A percentile compares a stretch with the other conserved stretches of the same genome.
phyloP scores from a whole-genome alignment of 176 grass and related monocot genomes.

The Pontederia paniculata region DNA sequence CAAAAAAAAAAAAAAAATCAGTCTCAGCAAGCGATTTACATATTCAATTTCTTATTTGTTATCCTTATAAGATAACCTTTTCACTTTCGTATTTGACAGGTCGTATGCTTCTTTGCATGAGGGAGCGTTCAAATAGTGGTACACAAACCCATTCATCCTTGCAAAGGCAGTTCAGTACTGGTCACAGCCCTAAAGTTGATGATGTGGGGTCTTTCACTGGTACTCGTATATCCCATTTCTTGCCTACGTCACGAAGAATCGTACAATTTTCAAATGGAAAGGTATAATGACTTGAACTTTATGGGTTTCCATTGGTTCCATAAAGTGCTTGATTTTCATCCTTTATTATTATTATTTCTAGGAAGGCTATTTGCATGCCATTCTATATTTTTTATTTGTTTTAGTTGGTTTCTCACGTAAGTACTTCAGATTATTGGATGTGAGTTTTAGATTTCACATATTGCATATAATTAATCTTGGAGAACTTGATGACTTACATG shows the following conservation, averaged over 20 bases:
- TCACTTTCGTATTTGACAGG: conserved; percentile 17
- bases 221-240: conserved; percentile 83
- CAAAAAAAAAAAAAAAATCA: no score
- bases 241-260: conserved; percentile 83
- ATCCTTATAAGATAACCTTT: not conserved
- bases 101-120: conserved; percentile 93
- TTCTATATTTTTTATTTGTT: no score
- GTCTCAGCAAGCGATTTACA: no score
- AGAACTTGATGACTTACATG: no score
- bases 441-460: no score
- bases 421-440: no score
- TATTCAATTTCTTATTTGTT: not conserved
- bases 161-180: conserved; percentile 85
- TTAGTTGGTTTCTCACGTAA: no score
- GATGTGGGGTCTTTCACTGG: conserved; percentile 33
- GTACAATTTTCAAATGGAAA: conserved; percentile 92
- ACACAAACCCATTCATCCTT: conserved; percentile 55
- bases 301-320: not conserved
- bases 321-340: not conserved
- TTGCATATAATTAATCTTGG: no score
- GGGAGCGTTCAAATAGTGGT: conserved; percentile 62
- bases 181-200: conserved; percentile 48
- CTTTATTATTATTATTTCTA: not conserved
- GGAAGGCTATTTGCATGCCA: not conserved
- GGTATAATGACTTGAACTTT: conserved; percentile 20